A percentile compares a stretch with the other conserved stretches of the same genome.
phyloP scores from a whole-genome alignment of 1,284 basidiomycete species.

The Meira miltonrushii region DNA sequence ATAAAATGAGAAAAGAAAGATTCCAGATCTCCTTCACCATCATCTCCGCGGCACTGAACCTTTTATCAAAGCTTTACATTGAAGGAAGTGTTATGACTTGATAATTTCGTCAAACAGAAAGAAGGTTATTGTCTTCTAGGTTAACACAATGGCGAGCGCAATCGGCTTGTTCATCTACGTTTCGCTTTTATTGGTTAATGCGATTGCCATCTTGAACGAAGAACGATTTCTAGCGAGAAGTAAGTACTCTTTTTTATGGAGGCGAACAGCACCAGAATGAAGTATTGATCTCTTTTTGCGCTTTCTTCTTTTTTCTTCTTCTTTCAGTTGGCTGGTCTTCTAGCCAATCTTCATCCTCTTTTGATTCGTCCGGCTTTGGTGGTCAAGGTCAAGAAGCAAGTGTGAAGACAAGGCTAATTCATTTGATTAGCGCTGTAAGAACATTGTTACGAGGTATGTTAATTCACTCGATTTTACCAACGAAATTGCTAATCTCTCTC shows the following conservation, averaged over 20 bases:
- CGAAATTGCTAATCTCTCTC: neutral
- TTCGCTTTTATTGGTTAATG: conserved; percentile 59
- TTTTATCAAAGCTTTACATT: no score
- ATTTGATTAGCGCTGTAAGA: conserved; percentile 85
- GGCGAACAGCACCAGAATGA: conserved; percentile 1
- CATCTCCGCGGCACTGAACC: no score
- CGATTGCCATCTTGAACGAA: conserved; percentile 17
- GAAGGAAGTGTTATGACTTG: no score
- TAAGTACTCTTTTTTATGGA: conserved; percentile 57
- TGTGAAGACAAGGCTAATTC: conserved; percentile 79
- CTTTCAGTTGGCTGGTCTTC: conserved; percentile 80
- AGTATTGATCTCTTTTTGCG: neutral
- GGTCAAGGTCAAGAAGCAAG: conserved; percentile 51
- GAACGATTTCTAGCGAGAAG: conserved; percentile 64
- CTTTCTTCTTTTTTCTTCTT: neutral
- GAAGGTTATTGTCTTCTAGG: no score
- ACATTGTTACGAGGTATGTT: conserved; percentile 86
- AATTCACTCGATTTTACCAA: neutral
- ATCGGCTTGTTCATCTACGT: conserved; percentile 55
- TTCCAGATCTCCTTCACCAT: no score
- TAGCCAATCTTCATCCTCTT: conserved; percentile 9
- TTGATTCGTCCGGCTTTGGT: conserved; percentile 26
- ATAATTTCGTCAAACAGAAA: no score
- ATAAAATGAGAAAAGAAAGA: no score
- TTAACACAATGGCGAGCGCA: conserved; percentile 21